Percentiles rank a stretch among this genome's conserved stretches.
These are phyloP conservation scores for Picocystis sp. DNA, from an alignment of 163 green algal genomes.

Conservation along the genomic window DNA sequence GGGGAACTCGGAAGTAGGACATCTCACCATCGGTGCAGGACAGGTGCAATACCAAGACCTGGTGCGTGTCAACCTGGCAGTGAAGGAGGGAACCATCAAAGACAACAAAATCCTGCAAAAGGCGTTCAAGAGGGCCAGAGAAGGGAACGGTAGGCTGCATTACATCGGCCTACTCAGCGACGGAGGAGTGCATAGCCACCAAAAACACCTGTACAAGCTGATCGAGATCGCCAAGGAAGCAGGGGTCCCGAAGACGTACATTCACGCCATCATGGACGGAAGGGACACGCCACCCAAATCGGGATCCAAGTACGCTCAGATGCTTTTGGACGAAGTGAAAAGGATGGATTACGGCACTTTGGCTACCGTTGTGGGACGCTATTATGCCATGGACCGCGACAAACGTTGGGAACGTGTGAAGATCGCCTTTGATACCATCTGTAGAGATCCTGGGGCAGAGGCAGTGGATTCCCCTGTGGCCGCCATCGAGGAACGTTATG, in stretches of 20 bases:
- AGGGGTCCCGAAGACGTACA: conserved; percentile 7
- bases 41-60: conserved; percentile 9
- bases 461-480: neutral
- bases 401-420: conserved; percentile 11
- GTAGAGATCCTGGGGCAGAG: neutral
- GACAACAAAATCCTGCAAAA: conserved; percentile 1
- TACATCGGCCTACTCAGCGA: conserved; percentile 9
- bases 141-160: conserved; percentile 5
- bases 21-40: conserved; percentile 10
- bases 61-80: conserved; percentile 1
- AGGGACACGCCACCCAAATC: conserved; percentile 7
- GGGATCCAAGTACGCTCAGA: neutral
- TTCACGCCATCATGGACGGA: conserved; percentile 12
- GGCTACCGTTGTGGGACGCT: conserved; percentile 4
- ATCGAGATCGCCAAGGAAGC: conserved; percentile 5
- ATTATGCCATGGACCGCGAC: conserved; percentile 12
- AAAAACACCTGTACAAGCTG: conserved; percentile 6
- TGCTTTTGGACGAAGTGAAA: too few species aligned
- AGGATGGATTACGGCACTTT: neutral
- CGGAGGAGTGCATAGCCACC: conserved; percentile 8
- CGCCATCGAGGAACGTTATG: conserved; percentile 3
- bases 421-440: conserved; percentile 4
- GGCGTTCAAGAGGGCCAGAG: neutral
- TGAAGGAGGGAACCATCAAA: conserved; percentile 1
- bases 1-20: conserved; percentile 11